Evolutionary conservation across 2,329 filamentous ascomycete genomes (phyloP), one percentile per base, ranked within the genome.

Genomic region (Cyphellophora europaea): DNA sequence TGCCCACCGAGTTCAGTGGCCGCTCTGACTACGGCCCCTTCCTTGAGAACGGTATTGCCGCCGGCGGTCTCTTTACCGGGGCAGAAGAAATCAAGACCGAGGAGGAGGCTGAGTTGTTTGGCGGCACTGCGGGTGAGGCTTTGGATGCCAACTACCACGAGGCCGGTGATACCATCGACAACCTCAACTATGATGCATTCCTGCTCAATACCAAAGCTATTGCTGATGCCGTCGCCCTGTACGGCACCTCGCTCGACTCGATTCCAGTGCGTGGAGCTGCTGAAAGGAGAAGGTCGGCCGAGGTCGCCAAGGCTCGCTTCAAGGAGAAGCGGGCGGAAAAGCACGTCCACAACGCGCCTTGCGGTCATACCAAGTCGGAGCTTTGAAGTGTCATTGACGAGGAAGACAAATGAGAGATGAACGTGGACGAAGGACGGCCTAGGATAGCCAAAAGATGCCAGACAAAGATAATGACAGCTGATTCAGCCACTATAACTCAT

Each of bases 1-100:
- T 75, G 0, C 74, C 81, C 38, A 82, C 82, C 17, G 72, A 75
- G 2, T 89, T 91, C 46, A 79, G 86, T 48, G 83, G 83, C 5
- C 77, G 83, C 39, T 84, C 78, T 43, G 84, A 91, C 57, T 89
- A 89, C 49, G 80, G 78, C 33, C 79, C 75, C 1, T 88, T 89
- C 62, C 79, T 87, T 49, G 68, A 74, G 21, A 69, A 73, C 37
- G 79, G 79, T 3, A 85, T 88, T 27, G 79, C 83, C 0, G 74
- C 74, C 1, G 82, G 83, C 15, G 83, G 83, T 18, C 74, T 88
- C 41, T 81, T 82, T 36, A 86, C 82, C 2, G 83, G 83, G 25
- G 83, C 83, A 1, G 82, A 88, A 57, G 79, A 72, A 10, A 56
- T 83, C 59, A 88, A 87, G 72, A 85, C 80, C 0, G 59, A 68